phyloP scores from a whole-genome alignment of 2,329 filamentous ascomycete genomes.

The Claviceps lovelessii region DNA sequence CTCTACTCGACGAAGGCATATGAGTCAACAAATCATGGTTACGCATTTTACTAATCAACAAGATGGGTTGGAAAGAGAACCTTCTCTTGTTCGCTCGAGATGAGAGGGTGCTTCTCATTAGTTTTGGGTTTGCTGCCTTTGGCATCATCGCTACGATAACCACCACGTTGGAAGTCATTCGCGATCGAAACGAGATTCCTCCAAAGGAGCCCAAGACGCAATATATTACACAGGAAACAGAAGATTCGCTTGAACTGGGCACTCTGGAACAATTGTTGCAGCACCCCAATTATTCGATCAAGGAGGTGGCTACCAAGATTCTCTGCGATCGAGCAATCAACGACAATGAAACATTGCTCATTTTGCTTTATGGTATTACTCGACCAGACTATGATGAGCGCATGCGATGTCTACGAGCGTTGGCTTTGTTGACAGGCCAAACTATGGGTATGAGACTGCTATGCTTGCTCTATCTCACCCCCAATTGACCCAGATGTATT shows the following conservation, averaged over 20 bases:
- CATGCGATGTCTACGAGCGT: slow-evolving; percentile 39
- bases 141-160: slow-evolving; percentile 43
- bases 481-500: background rate
- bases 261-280: slow-evolving; percentile 54
- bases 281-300: slow-evolving; percentile 59
- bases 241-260: slow-evolving; percentile 51
- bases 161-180: slow-evolving; percentile 42
- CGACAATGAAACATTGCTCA: slow-evolving; percentile 35
- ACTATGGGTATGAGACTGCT: slow-evolving; percentile 15
- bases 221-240: slow-evolving; percentile 62
- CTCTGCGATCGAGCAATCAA: slow-evolving; percentile 44
- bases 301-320: slow-evolving; percentile 50
- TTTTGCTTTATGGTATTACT: slow-evolving; percentile 44
- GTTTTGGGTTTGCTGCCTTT: slow-evolving; percentile 43
- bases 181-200: slow-evolving; percentile 52
- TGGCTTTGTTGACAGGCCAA: slow-evolving; percentile 38
- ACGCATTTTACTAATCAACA: slow-evolving; percentile 6
- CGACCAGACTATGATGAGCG: slow-evolving; percentile 44
- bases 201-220: slow-evolving; percentile 50
- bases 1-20: background rate
- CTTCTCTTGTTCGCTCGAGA: slow-evolving; percentile 26
- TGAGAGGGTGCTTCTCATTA: slow-evolving; percentile 38
- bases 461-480: background rate
- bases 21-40: slow-evolving; percentile 4
- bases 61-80: slow-evolving; percentile 25